Evolutionary conservation across 2,329 filamentous ascomycete species (phyloP), one percentile per base, ranked within the genome.

Genomic region (Beauveria varroae): DNA sequence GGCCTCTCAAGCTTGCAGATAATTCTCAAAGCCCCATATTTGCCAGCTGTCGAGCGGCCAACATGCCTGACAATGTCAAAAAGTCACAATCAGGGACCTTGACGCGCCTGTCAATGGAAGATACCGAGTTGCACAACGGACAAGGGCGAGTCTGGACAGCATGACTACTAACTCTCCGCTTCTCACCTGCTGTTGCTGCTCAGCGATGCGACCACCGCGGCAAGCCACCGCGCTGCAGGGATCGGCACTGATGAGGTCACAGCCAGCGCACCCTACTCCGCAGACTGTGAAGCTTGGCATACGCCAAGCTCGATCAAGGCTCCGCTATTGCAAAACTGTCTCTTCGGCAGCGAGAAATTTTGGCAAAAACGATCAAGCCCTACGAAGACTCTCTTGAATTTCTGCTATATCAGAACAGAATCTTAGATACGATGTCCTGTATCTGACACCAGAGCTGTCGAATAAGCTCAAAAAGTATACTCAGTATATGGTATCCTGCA

Each of bases 161-260:
- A 24, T 12, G n/a, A 46, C 7, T 24, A 22, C 18, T 46, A 14
- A 22, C 16, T 16, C 18, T 14, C 22, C 51, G 3, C 51, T 26
- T 54, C 22, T 43, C 20, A 22, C 51, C 37, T 41, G n/a, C n/a
- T n/a, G n/a, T n/a, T n/a, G n/a, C n/a, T n/a, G 34, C 20, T 30
- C 47, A 16, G n/a, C 49, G 5, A 20, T 30, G 28, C 28, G n/a
- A 37, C 50, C 34, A 30, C 30, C 30, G 37, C 50, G 8, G 28
- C 30, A 52, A 52, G 50, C 50, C 50, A 52, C 50, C 34, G 30
- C 37, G 10, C 30, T 34, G 14, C 37, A 43, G 6, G 22, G 52
- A 43, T 54, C 52, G 52, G 52, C 52, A 54, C 52, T 28, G 24
- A 54, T 54, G 52, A 54, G 52, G 52, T 54, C 52, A 54, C 43